Evolutionary conservation across 1,284 basidiomycete genomes (phyloP), one percentile per base, ranked within the genome.

Genomic region (Farysia itapuensis): DNA sequence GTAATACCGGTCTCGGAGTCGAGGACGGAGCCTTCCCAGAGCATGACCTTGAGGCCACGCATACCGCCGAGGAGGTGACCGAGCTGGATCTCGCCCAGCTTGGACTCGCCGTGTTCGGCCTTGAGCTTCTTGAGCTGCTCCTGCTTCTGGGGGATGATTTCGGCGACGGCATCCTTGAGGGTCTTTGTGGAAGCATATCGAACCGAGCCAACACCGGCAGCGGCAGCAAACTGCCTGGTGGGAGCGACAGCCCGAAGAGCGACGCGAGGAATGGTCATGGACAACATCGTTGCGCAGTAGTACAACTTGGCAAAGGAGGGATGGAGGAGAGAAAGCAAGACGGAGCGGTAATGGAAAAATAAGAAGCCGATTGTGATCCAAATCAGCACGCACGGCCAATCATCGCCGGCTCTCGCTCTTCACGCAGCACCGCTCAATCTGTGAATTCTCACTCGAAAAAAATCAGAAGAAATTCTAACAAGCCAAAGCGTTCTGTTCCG

Each of bases 41-140:
- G 73, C 73, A 75, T 75, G 57, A 69, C 56, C 70, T 75, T 75
- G 35, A 75, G 67, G 22, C 73, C 73, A 43, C 73, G 67, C 73
- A 75, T 75, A 51, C 73, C 73, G 49, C 73, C 73, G 44, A 75
- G 59, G 35, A 75, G 61, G 68, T 74, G 63, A 42, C 53, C 48
- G 20, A 75, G 64, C 57, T 72, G 72, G 49, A 71, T 64, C 35
- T 75, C 70, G 38, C 73, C 73, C 37, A 75, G 70, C 43, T 48
- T 52, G 33, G 56, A 38, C 43, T 74, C 70, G 46, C 50, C 56
- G 63, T 72, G 57, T 43, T 71, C 56, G 39, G 70, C 50, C 67
- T 72, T 72, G 70, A 75, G 60, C 56, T 69, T 54, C 45, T 68
- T 67, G 40, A 75, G 63, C 67, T 72, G 64, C 49, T 74, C 73